phyloP scores from a whole-genome alignment of 2,329 filamentous ascomycete genomes.

The Dissoconium aciculare region DNA sequence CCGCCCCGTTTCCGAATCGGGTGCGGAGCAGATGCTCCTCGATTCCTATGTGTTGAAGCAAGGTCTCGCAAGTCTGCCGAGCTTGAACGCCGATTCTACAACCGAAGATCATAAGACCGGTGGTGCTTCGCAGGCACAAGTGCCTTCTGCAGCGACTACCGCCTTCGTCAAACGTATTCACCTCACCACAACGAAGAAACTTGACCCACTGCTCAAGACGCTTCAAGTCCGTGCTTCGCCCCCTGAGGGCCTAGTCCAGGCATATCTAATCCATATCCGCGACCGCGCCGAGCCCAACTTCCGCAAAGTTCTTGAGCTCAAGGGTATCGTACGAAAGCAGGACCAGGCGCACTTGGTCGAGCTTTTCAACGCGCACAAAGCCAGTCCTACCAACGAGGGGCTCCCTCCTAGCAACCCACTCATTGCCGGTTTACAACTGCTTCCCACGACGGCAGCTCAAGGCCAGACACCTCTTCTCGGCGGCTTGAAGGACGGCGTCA shows the following conservation, averaged over 20 bases:
- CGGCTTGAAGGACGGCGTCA: conserved; percentile 31
- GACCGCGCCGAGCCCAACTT: conserved; percentile 92
- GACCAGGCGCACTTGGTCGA: conserved; percentile 76
- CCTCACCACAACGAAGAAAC: conserved; percentile 59
- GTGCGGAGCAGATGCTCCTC: conserved; percentile 93
- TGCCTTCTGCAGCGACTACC: conserved; percentile 35
- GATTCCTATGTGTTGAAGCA: conserved; percentile 87
- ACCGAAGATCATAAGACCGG: no score
- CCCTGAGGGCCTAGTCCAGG: conserved; percentile 86
- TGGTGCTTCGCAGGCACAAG: no score
- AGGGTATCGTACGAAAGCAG: conserved; percentile 65
- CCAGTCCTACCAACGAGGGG: conserved; percentile 49
- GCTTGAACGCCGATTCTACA: conserved; percentile 40
- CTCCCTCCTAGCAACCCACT: conserved; percentile 53
- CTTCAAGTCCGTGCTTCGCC: conserved; percentile 85
- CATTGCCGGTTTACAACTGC: conserved; percentile 48
- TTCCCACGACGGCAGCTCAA: conserved; percentile 24
- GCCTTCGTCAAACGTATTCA: conserved; percentile 78
- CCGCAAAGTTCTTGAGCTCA: conserved; percentile 87
- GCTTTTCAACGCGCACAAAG: conserved; percentile 75
- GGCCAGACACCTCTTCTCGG: conserved; percentile 11
- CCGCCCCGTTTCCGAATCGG: conserved; percentile 80
- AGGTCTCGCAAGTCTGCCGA: conserved; percentile 56
- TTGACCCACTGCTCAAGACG: conserved; percentile 89
- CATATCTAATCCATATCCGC: conserved; percentile 91